Percentiles rank a stretch among this genome's conserved stretches.
These are phyloP conservation scores for Cryptococcus deneoformans DNA, from an alignment of 1,284 basidiomycete genomes.

Conservation along the genomic window DNA sequence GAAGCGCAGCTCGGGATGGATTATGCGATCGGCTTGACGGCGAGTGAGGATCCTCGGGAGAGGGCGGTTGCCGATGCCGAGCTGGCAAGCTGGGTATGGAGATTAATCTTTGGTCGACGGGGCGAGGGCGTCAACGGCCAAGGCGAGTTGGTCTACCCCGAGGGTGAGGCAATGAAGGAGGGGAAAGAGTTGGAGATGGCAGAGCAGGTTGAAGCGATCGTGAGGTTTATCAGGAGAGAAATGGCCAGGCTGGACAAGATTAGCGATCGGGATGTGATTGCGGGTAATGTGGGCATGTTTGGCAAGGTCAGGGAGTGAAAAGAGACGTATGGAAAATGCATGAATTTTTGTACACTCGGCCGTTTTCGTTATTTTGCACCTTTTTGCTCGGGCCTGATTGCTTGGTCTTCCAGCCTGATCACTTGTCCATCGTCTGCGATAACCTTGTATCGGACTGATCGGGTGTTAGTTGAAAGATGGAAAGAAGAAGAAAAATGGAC, in stretches of 20 bases:
- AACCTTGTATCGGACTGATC: conserved; percentile 48
- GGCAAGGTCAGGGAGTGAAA: conserved; percentile 29
- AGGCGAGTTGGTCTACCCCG: conserved; percentile 15
- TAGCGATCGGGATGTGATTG: conserved; percentile 66
- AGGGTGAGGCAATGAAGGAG: conserved; percentile 53
- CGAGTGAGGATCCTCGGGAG: conserved; percentile 20
- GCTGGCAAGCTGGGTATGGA: conserved; percentile 84
- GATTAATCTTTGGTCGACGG: conserved; percentile 67
- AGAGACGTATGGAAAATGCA: conserved; percentile 1
- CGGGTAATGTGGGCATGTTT: conserved; percentile 50
- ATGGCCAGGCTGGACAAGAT: conserved; percentile 67
- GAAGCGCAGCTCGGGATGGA: conserved; percentile 81
- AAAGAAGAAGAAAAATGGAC: not conserved
- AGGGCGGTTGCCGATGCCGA: conserved; percentile 60
- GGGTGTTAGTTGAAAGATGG: conserved; percentile 1
- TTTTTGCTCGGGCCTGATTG: not conserved
- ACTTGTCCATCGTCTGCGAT: conserved; percentile 44
- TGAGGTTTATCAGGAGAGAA: conserved; percentile 76
- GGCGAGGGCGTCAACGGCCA: conserved; percentile 18
- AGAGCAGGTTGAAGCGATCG: conserved; percentile 69
- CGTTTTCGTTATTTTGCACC: not conserved
- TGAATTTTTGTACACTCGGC: not conserved
- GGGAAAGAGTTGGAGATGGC: conserved; percentile 60
- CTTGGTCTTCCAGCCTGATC: conserved; percentile 35
- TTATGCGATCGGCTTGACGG: conserved; percentile 53